Evolutionary conservation across 192 early-diverging fungal species (phyloP), one percentile per base, ranked within the genome.

Genomic region (Coemansia sp.): DNA sequence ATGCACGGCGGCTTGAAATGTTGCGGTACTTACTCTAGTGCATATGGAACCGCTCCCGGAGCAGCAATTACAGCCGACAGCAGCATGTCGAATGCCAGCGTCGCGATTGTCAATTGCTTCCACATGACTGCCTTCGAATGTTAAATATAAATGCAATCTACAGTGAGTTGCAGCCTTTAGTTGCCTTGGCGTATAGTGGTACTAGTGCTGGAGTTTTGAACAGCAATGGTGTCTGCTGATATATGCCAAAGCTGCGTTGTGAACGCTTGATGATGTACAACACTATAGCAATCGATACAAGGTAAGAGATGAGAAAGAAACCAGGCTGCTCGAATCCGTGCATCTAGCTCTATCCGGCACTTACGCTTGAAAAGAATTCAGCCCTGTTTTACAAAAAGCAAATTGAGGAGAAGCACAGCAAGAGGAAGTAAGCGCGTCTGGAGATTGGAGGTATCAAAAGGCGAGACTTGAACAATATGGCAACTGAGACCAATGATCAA

Each of bases 21-120:
- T 17, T 34, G 5, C n/a, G n/a, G n/a, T 11, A 54, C 53, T 45
- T 55, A 55, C 53, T 55, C 53, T 55, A 55, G 20, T 14, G 23
- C 53, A 12, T 55, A 31, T 22, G 21, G 22, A 8, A 5, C 31
- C 41, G 42, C 29, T 14, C 42, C 53, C 17, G 65, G 65, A 3
- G 47, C 42, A 8, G 49, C 40, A 17, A 46, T n/a, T n/a, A 53
- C 58, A 25, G 41, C 47, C 23, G 41, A 45, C 30, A 66, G 38
- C 30, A 74, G 38, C 50, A 62, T 53, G n/a, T 74, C 60, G 35
- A 74, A 58, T 53, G 70, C 60, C 15, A 74, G 34, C 9, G 59
- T 53, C 19, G 64, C 36, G 46, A 74, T 62, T 30, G 70, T 74
- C 38, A 74, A 30, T 21, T 62, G 44, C 38, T 55, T 74, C 70